Base-by-base conservation (phyloP, 2,329 filamentous ascomycete species). In the Colletotrichum liriopes region DNA sequence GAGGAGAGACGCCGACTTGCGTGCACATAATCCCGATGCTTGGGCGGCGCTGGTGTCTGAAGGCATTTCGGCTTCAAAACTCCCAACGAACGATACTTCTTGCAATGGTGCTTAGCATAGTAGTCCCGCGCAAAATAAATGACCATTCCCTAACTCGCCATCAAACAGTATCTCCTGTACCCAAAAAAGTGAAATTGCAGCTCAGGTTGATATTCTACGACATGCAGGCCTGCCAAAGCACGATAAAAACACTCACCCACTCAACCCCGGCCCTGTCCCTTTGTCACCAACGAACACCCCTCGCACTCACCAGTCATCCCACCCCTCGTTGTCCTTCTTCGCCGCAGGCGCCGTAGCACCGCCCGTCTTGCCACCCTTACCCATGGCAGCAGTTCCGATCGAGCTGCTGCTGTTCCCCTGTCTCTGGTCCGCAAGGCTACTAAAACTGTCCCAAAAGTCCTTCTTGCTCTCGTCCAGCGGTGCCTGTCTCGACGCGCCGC, bases 401-500 rank as follows among this genome's bases (percentile, higher is more conserved):
- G 88, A 84, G 76, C 84, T 88, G 69, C 83, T 82, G 54, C 79
- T 80, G 16, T 78, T 79, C 51, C 79, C 79, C 75, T 84, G 82
- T 71, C 84, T 82, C 77, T 89, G 86, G 83, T 92, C 89, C 0
- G 91, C 92, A 35, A 92, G 82, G 37, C 89, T 90, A 0, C 94
- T 92, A 82, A 98, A 98, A 76, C 93, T 93, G 80, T 98, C 95
- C 95, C 95, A 98, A 83, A 98, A 98, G 76, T 93, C 93, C 80
- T 93, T 93, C 82, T 92, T 93, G 89, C 81, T 93, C 87, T 86
- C 87, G 78, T 91, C 87, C 63, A 90, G 77, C 67, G 81, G 84
- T 65, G 79, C 83, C 68, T 82, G 79, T 68, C 83, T 78, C 60
- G 79, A 82, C 41, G 61, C 61, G 5, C 61, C 49, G 75, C 76